Percentiles rank a stretch among this genome's conserved stretches.
Conservation (phyloP, 2,329 filamentous ascomycete genomes). For the Cladosporium sp. region DNA sequence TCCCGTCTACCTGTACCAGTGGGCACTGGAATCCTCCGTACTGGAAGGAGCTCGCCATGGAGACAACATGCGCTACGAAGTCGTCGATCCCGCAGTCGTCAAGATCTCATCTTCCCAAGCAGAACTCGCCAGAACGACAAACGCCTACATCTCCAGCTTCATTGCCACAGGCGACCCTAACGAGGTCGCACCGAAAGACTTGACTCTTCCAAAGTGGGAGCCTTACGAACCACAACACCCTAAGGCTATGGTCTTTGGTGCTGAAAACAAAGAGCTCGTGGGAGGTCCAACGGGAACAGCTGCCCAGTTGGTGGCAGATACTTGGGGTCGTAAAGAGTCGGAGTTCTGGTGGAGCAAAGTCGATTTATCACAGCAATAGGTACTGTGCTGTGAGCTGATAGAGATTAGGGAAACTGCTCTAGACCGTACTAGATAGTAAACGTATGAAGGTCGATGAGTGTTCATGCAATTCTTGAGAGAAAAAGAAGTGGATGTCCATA, state of each 20-base stretch:
- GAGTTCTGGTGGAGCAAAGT: constrained; percentile 59
- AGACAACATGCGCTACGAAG: constrained; percentile 34
- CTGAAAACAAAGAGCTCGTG: constrained; percentile 54
- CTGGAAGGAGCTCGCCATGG: constrained; percentile 32
- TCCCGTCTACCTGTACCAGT: constrained; percentile 58
- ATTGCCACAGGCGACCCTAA: constrained; percentile 32
- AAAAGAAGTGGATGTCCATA: no score
- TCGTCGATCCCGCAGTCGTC: constrained; percentile 23
- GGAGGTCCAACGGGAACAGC: constrained; percentile 39
- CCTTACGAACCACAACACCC: constrained; percentile 17
- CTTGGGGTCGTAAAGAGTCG: constrained; percentile 47
- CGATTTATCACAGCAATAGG: constrained; percentile 26
- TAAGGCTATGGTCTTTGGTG: constrained; percentile 51
- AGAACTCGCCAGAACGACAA: constrained; percentile 27
- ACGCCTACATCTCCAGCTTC: constrained; percentile 32
- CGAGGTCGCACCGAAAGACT: constrained; percentile 19
- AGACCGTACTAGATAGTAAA: no score
- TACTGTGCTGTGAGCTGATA: no score
- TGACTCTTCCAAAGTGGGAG: constrained; percentile 24
- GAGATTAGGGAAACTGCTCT: no score
- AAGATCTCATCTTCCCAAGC: constrained; percentile 26
- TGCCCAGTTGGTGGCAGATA: constrained; percentile 41
- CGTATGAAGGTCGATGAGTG: no score
- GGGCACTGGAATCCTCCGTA: constrained; percentile 45
- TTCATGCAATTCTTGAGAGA: no score